Conservation (phyloP, 495 filamentous ascomycete species). For the Penicillium canescens region DNA sequence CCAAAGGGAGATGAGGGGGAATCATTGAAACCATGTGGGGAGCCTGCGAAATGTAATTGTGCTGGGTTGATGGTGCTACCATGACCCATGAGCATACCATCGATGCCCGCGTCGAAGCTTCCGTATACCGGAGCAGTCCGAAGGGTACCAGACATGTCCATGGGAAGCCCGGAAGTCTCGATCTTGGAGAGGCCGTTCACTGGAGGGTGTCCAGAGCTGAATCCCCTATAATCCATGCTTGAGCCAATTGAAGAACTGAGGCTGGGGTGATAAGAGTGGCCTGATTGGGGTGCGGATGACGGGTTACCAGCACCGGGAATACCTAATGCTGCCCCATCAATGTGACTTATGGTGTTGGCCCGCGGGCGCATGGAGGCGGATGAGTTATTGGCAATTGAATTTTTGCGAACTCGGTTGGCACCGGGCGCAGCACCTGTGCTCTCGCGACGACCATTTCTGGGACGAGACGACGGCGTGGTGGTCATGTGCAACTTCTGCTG, state of each 20-base stretch:
- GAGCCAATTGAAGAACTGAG: conserved; percentile 65
- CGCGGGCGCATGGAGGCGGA: conserved; percentile 76
- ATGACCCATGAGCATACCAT: conserved; percentile 75
- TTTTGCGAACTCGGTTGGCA: conserved; percentile 82
- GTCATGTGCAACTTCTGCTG: conserved; percentile 99
- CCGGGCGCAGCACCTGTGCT: conserved; percentile 77
- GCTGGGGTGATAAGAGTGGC: conserved; percentile 65
- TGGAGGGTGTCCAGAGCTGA: conserved; percentile 61
- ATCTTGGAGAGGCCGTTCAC: conserved; percentile 72
- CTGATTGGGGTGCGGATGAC: conserved; percentile 48
- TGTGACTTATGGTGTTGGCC: conserved; percentile 96
- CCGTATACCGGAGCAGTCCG: conserved; percentile 78
- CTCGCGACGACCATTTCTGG: conserved; percentile 76
- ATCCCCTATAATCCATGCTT: conserved; percentile 66
- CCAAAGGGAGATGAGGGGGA: conserved; percentile 71
- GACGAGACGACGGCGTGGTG: conserved; percentile 85
- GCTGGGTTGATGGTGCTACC: conserved; percentile 90
- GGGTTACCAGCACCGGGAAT: conserved; percentile 65
- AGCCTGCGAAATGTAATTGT: conserved; percentile 88
- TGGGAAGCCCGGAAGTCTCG: conserved; percentile 72
- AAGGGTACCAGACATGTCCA: conserved; percentile 63
- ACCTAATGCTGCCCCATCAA: conserved; percentile 75
- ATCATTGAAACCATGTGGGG: conserved; percentile 69
- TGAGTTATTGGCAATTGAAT: conserved; percentile 72
- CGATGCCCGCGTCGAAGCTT: conserved; percentile 68